These are phyloP conservation scores for Wickerhamiella cacticola DNA, from an alignment of 805 yeast genomes.

Conservation along the genomic window DNA sequence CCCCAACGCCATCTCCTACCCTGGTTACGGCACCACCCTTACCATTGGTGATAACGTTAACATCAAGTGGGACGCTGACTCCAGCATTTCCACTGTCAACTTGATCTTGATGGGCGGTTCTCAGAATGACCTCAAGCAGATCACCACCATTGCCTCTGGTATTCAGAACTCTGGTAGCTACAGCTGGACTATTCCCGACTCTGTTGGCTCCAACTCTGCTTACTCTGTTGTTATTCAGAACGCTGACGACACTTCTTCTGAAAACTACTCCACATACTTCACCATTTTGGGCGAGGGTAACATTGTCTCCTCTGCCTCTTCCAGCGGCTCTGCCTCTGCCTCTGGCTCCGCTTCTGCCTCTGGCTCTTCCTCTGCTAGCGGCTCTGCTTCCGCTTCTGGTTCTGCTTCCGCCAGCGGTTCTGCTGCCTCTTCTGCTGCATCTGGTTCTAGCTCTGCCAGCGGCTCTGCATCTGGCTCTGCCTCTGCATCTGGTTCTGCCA, in stretches of 20 bases:
- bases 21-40: conserved; percentile 23
- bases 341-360: conserved; percentile 11
- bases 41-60: conserved; percentile 24
- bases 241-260: conserved; percentile 15
- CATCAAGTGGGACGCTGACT: conserved; percentile 26
- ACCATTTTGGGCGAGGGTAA: conserved; percentile 9
- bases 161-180: conserved; percentile 25
- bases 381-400: conserved; percentile 5
- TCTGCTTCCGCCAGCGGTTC: neutral
- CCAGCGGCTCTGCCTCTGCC: neutral
- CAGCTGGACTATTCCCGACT: conserved; percentile 24
- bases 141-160: conserved; percentile 23
- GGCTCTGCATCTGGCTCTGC: neutral
- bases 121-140: conserved; percentile 20
- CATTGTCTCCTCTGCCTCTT: conserved; percentile 9
- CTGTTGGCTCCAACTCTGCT: conserved; percentile 18
- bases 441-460: neutral
- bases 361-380: neutral
- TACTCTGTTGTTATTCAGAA: conserved; percentile 23
- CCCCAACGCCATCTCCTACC: conserved; percentile 22
- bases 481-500: neutral
- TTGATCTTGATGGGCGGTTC: conserved; percentile 25
- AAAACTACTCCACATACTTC: conserved; percentile 21
- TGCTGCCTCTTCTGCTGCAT: conserved; percentile 1
- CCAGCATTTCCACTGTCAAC: conserved; percentile 20